phyloP scores from a whole-genome alignment of 495 filamentous ascomycete species.

The Astrothelium macrocarpum region DNA sequence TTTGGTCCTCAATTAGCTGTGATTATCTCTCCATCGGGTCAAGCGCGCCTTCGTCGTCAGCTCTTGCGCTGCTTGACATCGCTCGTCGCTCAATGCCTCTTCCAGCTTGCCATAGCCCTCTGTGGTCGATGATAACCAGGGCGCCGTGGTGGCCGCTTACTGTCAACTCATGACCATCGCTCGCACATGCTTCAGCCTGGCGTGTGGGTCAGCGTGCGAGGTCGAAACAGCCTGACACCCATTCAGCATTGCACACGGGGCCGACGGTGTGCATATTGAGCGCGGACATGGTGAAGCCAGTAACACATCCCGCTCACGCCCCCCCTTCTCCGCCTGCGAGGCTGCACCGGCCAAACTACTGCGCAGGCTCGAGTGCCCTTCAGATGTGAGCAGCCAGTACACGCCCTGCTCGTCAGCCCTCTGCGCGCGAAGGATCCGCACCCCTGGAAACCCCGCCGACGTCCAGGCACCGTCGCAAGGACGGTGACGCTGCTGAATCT shows the following conservation, averaged over 20 bases:
- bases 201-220: background rate
- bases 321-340: background rate
- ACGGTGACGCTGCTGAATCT: constrained; percentile 1
- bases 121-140: constrained; percentile 1
- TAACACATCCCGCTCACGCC: background rate
- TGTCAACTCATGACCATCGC: background rate
- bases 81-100: constrained; percentile 3
- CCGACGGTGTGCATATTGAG: background rate
- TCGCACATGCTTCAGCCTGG: background rate
- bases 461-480: background rate
- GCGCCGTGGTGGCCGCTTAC: background rate
- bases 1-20: background rate
- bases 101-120: background rate
- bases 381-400: background rate
- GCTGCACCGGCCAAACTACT: background rate
- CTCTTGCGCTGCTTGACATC: background rate
- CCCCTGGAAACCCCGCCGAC: background rate
- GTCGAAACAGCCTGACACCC: constrained; percentile 2
- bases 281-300: background rate
- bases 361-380: constrained; percentile 2
- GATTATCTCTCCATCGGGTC: background rate
- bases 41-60: background rate
- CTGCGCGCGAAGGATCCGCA: background rate
- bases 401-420: constrained; percentile 5
- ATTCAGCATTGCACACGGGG: background rate